Evolutionary conservation across 2,329 filamentous ascomycete species (phyloP).

Genomic region (Hymenoscyphus occultus): DNA sequence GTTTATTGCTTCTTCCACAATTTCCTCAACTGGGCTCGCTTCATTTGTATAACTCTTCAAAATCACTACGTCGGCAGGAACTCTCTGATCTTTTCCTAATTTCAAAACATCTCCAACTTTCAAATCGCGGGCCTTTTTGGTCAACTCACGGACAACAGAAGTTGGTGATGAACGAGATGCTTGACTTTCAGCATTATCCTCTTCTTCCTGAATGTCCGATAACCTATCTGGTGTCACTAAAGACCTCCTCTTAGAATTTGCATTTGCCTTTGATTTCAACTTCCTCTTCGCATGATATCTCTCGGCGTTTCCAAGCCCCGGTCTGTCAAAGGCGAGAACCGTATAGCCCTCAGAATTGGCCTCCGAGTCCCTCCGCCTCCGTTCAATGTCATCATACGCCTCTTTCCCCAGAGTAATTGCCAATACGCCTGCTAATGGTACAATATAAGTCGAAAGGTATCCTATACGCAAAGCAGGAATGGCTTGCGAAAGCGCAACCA

Average conservation of each 20-base stretch:
- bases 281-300: slow-evolving; percentile 42
- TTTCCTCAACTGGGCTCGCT: slow-evolving; percentile 32
- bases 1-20: slow-evolving; percentile 13
- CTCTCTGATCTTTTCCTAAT: slow-evolving; percentile 83
- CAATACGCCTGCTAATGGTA: slow-evolving; percentile 87
- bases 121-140: slow-evolving; percentile 80
- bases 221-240: slow-evolving; percentile 44
- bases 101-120: slow-evolving; percentile 96
- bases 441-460: slow-evolving; percentile 92
- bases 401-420: slow-evolving; percentile 93
- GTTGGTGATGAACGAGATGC: slow-evolving; percentile 43
- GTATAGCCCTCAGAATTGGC: slow-evolving; percentile 90
- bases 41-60: slow-evolving; percentile 74
- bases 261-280: slow-evolving; percentile 46
- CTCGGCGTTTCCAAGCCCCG: slow-evolving; percentile 37
- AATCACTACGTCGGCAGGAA: slow-evolving; percentile 92
- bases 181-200: slow-evolving; percentile 50
- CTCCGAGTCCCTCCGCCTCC: slow-evolving; percentile 83
- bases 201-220: slow-evolving; percentile 68
- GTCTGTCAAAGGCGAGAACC: slow-evolving; percentile 68
- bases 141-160: slow-evolving; percentile 60
- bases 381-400: slow-evolving; percentile 86
- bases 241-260: slow-evolving; percentile 38
- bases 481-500: slow-evolving; percentile 90
- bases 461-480: slow-evolving; percentile 88